These are phyloP conservation scores for Salix arbutifolia DNA, from an alignment of 345 rosid species.

Conservation along the genomic window DNA sequence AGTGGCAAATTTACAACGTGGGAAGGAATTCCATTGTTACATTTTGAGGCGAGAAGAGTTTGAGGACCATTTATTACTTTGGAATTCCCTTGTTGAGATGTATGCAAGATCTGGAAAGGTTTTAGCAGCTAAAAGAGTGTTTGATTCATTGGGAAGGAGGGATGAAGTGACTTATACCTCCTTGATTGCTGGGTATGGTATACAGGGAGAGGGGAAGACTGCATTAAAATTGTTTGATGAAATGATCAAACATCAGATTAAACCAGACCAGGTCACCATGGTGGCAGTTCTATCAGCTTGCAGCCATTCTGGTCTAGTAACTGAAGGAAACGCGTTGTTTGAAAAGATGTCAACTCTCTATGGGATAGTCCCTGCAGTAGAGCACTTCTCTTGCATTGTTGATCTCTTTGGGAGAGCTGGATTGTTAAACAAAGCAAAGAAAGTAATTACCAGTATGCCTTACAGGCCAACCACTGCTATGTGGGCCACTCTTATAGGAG, in stretches of 20 bases:
- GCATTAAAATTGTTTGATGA: conserved; percentile 55
- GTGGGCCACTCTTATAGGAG: conserved; percentile 72
- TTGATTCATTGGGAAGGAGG: conserved; percentile 47
- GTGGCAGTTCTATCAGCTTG: conserved; percentile 82
- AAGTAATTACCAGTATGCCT: conserved; percentile 52
- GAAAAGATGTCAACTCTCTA: conserved; percentile 38
- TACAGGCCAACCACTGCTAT: conserved; percentile 46
- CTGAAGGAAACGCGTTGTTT: conserved; percentile 53
- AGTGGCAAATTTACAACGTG: conserved; percentile 70
- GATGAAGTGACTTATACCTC: conserved; percentile 81
- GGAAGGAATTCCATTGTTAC: conserved; percentile 84
- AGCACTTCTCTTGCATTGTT: conserved; percentile 70
- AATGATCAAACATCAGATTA: conserved; percentile 45
- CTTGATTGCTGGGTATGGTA: conserved; percentile 68
- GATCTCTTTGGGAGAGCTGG: conserved; percentile 85
- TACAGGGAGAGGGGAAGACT: conserved; percentile 54
- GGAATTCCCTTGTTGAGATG: conserved; percentile 78
- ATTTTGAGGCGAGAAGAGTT: conserved; percentile 46
- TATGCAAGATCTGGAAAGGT: conserved; percentile 75
- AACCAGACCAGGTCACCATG: conserved; percentile 77
- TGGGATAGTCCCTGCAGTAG: conserved; percentile 45
- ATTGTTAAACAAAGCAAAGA: conserved; percentile 47
- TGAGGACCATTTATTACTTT: conserved; percentile 39
- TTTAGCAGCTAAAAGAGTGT: conserved; percentile 46
- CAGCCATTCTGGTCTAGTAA: conserved; percentile 68